Percentiles rank a stretch among this genome's conserved stretches.
These are phyloP conservation scores for Bruguiera hainesii DNA, from an alignment of 441 rosid species.

Conservation along the genomic window DNA sequence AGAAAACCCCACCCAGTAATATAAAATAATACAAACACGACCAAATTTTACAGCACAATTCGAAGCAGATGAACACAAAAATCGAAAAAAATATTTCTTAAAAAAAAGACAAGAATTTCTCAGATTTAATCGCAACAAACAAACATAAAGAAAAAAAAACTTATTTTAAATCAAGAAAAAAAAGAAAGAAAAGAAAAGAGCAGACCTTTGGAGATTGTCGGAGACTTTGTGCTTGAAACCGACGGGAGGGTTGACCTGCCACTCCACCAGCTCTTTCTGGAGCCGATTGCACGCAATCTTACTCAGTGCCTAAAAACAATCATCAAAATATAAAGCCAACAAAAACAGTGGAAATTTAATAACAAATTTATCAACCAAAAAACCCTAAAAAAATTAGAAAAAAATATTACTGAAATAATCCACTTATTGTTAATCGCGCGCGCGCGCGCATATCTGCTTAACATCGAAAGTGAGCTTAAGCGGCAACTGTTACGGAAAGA, in stretches of 20 bases:
- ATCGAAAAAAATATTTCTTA: too few species aligned
- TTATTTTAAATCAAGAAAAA: neutral
- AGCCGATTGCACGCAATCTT: conserved; percentile 95
- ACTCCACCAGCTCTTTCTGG: conserved; percentile 94
- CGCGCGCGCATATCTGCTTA: neutral
- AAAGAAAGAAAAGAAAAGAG: neutral
- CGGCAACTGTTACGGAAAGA: too few species aligned
- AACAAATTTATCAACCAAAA: neutral
- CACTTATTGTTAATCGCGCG: neutral
- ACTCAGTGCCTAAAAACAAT: conserved; percentile 60
- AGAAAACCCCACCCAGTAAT: neutral
- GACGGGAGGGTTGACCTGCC: conserved; percentile 92
- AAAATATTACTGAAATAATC: neutral
- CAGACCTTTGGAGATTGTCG: conserved; percentile 89
- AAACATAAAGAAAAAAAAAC: neutral
- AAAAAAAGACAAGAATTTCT: neutral
- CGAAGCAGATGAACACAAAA: neutral
- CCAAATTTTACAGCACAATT: neutral
- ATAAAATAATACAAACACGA: neutral
- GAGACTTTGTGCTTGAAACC: conserved; percentile 93
- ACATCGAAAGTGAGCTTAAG: conserved; percentile 1
- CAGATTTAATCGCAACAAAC: neutral
- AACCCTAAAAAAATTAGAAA: neutral
- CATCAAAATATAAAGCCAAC: neutral
- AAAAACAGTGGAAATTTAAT: neutral